Evolutionary conservation across 169 alveolate genomes (phyloP), one percentile per base, ranked within the genome.

Genomic region (Eimeria tenella): DNA sequence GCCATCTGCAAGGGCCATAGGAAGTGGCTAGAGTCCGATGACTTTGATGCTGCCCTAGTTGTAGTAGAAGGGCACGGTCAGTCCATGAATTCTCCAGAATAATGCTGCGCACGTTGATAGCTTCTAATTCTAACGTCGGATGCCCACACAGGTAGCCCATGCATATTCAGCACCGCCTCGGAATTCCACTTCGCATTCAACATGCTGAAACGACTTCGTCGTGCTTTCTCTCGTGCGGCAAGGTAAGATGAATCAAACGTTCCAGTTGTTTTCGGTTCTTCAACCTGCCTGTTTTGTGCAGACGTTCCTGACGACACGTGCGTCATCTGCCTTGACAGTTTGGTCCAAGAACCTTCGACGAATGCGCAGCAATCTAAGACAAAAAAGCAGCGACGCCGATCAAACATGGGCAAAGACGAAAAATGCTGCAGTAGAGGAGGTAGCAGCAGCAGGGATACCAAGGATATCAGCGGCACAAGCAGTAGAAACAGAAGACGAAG

Each of bases 321-420:
- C 86, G 94, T 86, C 77, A 88, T 88, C 77, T 88, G 94, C 52
- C 86, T 88, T 49, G 94, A 88, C 62, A 31, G 65, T 1, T 75
- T 88, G 42, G 68, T 9, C 19, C n/a, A 5, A 52, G 52, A 49
- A 79, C 55, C 62, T 23, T 21, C 89, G 68, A 58, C 68, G 8
- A 21, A 52, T 10, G 6, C 63, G 70, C 71, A 79, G 87, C 17
- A 55, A 7, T 11, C 19, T 0, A 42, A 55, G 87, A 52, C 17
- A 8, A 15, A 79, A 70, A n/a, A 53, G 11, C n/a, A 9, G 25
- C 83, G 23, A 9, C 53, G 42, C 42, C 42, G 42, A 79, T 10
- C 42, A 79, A 17, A 50, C 71, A 25, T 13, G 21, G 10, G 19
- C 87, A 7, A 5, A 53, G 52, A 0, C 68, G 52, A n/a, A 21